Conservation (phyloP, 2,329 filamentous ascomycete genomes). For the Fusarium acutatum region DNA sequence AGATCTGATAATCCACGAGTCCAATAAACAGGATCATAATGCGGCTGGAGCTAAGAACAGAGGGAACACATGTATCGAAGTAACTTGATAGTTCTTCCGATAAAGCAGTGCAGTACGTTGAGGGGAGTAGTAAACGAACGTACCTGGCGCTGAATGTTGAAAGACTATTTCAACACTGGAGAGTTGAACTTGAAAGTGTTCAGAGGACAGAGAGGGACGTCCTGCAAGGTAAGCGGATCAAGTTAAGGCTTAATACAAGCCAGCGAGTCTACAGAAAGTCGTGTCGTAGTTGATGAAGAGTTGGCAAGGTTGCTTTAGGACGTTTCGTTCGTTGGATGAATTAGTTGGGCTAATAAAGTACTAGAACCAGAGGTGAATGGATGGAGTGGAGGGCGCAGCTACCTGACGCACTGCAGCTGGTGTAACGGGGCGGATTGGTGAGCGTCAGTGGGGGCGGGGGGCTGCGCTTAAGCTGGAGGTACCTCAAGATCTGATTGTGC, state of each 20-base stretch:
- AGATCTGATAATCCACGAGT: neutral
- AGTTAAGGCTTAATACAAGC: constrained; percentile 8
- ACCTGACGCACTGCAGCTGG: neutral
- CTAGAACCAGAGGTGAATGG: neutral
- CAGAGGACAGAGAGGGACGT: neutral
- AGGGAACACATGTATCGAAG: neutral
- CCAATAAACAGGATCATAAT: neutral
- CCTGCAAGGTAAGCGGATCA: constrained; percentile 1
- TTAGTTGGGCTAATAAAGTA: neutral
- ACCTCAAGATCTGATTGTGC: constrained; percentile 5
- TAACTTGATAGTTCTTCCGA: neutral
- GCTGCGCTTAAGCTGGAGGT: constrained; percentile 22
- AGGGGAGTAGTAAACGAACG: constrained; percentile 7
- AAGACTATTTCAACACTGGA: neutral
- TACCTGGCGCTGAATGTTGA: constrained; percentile 19
- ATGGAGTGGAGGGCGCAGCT: constrained; percentile 5
- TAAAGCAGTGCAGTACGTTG: neutral
- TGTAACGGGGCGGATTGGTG: constrained; percentile 11
- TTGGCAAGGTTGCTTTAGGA: constrained; percentile 17
- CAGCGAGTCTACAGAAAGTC: constrained; percentile 19
- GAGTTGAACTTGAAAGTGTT: neutral
- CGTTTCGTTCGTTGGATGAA: constrained; percentile 22
- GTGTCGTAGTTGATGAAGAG: constrained; percentile 35
- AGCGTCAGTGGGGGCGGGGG: constrained; percentile 31
- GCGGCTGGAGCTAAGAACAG: neutral